Evolutionary conservation across 345 rosid species (phyloP).

Genomic region (Eucalyptus lansdowneana): DNA sequence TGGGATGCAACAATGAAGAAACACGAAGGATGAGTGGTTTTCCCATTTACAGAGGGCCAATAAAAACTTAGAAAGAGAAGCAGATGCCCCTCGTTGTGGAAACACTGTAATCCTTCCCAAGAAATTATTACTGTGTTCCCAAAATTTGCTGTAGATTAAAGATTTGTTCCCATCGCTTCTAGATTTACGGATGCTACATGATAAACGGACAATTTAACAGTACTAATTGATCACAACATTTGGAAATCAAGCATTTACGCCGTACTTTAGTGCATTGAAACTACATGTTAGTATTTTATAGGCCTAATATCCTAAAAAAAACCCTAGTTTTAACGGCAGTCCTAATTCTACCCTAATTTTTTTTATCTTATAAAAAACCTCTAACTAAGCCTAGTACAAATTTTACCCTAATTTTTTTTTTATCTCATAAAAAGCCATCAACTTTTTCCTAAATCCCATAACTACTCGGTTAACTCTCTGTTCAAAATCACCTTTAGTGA

Average conservation of each 20-base stretch:
- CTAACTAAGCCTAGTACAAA: too few species aligned
- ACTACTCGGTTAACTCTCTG: too few species aligned
- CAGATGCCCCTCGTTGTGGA: background rate
- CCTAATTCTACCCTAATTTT: too few species aligned
- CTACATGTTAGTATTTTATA: background rate
- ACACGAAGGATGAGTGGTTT: background rate
- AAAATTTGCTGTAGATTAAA: background rate
- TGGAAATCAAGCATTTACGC: background rate
- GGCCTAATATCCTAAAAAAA: too few species aligned
- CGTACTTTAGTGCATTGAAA: background rate
- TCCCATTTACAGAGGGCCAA: background rate
- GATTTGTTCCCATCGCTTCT: background rate
- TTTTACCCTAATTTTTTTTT: too few species aligned
- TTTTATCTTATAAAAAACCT: too few species aligned
- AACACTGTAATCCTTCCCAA: background rate
- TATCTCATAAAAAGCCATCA: too few species aligned
- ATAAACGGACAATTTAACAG: background rate
- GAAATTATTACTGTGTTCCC: background rate
- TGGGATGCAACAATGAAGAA: background rate
- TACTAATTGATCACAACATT: background rate
- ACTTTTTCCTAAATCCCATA: too few species aligned
- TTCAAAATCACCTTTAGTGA: too few species aligned
- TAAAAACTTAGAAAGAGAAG: background rate
- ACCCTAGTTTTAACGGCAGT: too few species aligned
- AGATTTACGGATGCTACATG: background rate